Evolutionary conservation across 192 early-diverging fungal species (phyloP).

Genomic region (Podila verticillata): DNA sequence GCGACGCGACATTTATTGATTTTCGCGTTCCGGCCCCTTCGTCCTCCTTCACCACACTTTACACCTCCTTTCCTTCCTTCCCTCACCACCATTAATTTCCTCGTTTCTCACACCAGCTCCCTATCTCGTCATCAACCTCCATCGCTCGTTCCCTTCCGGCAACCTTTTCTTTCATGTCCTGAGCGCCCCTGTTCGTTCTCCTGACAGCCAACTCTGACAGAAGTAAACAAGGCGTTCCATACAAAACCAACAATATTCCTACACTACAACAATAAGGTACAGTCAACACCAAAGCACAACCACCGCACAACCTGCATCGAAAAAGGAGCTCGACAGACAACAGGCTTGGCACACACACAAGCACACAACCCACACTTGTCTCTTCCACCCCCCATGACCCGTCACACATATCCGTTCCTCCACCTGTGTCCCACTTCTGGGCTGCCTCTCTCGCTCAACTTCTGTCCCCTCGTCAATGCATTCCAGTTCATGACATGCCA

Average conservation of each 20-base stretch:
- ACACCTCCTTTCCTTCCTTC: no score
- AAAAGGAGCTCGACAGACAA: neutral
- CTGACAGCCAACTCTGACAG: neutral
- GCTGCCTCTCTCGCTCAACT: neutral
- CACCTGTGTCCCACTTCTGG: no score
- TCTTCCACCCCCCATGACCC: neutral
- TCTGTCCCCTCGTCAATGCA: neutral
- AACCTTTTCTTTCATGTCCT: neutral
- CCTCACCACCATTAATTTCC: neutral
- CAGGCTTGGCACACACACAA: neutral
- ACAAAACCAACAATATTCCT: neutral
- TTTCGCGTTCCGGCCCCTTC: constrained; percentile 9
- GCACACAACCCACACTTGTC: no score
- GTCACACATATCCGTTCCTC: no score
- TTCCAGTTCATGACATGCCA: neutral
- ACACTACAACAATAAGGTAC: neutral
- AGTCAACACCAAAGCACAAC: no score
- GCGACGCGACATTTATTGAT: constrained; percentile 1
- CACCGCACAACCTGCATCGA: neutral
- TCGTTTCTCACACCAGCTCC: neutral
- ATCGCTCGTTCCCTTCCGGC: neutral
- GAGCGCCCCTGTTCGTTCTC: neutral
- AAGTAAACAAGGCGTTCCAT: constrained; percentile 2
- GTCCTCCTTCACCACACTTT: no score
- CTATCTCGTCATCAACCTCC: neutral